Percentiles rank a stretch among this genome's conserved stretches.
phyloP scores from a whole-genome alignment of 1,284 basidiomycete genomes.

The Clitocybe nebularis region DNA sequence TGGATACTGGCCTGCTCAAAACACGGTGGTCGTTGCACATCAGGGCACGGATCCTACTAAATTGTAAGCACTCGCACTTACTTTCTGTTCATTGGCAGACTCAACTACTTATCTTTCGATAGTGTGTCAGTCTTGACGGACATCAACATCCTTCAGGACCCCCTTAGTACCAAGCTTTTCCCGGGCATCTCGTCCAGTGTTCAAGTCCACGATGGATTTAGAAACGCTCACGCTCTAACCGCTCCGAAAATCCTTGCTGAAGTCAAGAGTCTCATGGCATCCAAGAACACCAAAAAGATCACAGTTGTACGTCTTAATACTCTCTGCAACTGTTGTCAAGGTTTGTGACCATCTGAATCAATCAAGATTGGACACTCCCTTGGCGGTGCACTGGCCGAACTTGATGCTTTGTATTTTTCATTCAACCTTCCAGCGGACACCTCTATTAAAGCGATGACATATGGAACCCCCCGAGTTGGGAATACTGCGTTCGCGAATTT shows the following conservation, averaged over 20 bases:
- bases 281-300: constrained; percentile 30
- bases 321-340: too few relatives aligned
- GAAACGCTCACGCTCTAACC: constrained; percentile 39
- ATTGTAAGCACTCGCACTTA: constrained; percentile 27
- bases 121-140: constrained; percentile 48
- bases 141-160: constrained; percentile 30
- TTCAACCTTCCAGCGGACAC: constrained; percentile 41
- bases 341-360: too few relatives aligned
- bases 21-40: constrained; percentile 47
- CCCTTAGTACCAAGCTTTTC: constrained; percentile 41
- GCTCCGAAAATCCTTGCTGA: constrained; percentile 34
- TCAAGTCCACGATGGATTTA: constrained; percentile 47
- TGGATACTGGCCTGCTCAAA: constrained; percentile 41
- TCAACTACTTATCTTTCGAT: constrained; percentile 1
- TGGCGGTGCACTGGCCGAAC: constrained; percentile 54
- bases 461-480: constrained; percentile 48
- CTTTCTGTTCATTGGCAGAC: neutral
- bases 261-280: constrained; percentile 33
- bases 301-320: constrained; percentile 30
- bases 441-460: constrained; percentile 42
- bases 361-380: constrained; percentile 49
- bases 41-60: constrained; percentile 50
- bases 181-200: constrained; percentile 38
- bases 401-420: constrained; percentile 47
- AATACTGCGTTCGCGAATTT: constrained; percentile 34